Evolutionary conservation across 2,329 filamentous ascomycete species (phyloP), one percentile per base, ranked within the genome.

Genomic region (Metarhizium humberi): DNA sequence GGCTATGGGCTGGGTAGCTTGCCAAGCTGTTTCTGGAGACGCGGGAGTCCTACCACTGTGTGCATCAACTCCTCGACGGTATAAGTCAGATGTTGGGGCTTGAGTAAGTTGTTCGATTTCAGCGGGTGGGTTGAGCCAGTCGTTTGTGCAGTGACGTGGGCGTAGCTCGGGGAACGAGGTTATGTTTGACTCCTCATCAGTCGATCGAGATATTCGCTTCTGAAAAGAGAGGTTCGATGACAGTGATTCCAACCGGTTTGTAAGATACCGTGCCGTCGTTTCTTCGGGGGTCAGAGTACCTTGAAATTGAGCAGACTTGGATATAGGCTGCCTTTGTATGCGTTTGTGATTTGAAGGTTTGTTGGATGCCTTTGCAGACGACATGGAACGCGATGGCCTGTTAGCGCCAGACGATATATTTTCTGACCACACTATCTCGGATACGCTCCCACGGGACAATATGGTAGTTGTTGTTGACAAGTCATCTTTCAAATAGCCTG

Each of bases 151-250:
- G 8, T 67, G 64, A 5, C 69, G 65, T 10, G 65, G 61, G 10
- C 57, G 59, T 8, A 73, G 60, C 29, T 63, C 61, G 13, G 69
- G 69, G 51, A 72, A 73, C 10, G 67, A 72, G 2, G 64, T 68
- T 6, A 71, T 68, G n/a, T 61, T 62, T 18, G 63, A 61, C 6
- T 60, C 58, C 36, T 60, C 55, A 30, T 58, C 62, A 4, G 60
- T 53, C 2, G 57, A 57, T 14, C 55, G 51, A 36, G 29, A 46
- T 10, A 46, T 34, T 18, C 51, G 36, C 55, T 56, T 46, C n/a
- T 16, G n/a, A 30, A 38, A 30, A 7, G 20, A n/a, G 18, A 14
- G 2, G 38, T 30, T 29, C 16, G 46, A 49, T 7, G 50, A 50
- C 8, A 14, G 18, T 14, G 50, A 43, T 14, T 55, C 50, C n/a